Evolutionary conservation across 2,329 filamentous ascomycete genomes (phyloP), one percentile per base, ranked within the genome.

Genomic region (Colletotrichum magnum): DNA sequence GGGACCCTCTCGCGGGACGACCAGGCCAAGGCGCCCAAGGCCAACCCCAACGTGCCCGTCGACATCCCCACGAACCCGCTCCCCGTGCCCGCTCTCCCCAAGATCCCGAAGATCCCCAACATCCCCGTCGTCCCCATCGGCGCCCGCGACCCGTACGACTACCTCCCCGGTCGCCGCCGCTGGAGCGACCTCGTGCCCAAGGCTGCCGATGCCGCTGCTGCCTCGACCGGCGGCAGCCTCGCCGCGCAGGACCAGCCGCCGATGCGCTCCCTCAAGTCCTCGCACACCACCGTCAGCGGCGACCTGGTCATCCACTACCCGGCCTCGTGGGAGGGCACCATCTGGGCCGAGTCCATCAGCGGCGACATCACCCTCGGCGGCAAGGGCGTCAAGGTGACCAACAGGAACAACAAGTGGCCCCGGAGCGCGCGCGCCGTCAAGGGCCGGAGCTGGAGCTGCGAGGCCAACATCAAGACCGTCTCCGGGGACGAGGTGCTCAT

Each of bases 271-370:
- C 76, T 89, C 5, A 72, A 76, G 43, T 80, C 82, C 3, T 71
- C 73, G 6, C 86, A 89, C 76, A 76, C 69, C 24, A 82, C 83
- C 48, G 80, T 85, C 10, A 85, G 83, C 62, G 86, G 85, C 6
- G 57, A 74, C 39, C 72, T 87, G 56, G 73, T 72, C 15, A 76
- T 88, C 24, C 69, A 58, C 16, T 88, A 87, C 71, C 87, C 87
- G 0, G 73, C 73, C 24, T 77, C 81, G 2, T 89, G 87, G 87
- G 82, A 84, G 71, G 87, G 87, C 15, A 71, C 72, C 21, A 75
- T 88, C 41, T 70, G 70, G 10, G 80, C 83, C 13, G 64, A 79
- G 67, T 80, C 81, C 18, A 76, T 84, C 16, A 81, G 81, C 26
- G 86, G 86, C 2, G 71, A 64, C 10, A 76, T 87, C 36, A 61